Conservation (phyloP, 208 protist species). For the Leishmania aethiopica region DNA sequence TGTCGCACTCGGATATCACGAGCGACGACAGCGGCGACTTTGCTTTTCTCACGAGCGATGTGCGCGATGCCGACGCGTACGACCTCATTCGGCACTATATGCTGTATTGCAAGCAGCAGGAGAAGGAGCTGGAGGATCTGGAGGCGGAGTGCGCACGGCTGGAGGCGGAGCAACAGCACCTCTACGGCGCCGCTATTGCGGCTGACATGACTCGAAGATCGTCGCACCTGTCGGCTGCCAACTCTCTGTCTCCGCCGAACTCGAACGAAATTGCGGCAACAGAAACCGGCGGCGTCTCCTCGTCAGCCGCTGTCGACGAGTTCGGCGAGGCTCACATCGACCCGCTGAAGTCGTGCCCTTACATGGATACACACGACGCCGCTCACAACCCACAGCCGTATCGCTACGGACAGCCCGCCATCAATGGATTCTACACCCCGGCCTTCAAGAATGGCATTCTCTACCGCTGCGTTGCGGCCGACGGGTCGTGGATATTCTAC, state of each 20-base stretch:
- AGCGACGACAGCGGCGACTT: slow-evolving; percentile 53
- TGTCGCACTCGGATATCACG: slow-evolving; percentile 29
- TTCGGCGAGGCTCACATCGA: slow-evolving; percentile 58
- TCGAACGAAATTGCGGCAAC: slow-evolving; percentile 17
- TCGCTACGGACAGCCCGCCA: slow-evolving; percentile 29
- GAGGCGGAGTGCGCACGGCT: slow-evolving; percentile 19
- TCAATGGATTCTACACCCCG: slow-evolving; percentile 20
- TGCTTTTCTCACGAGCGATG: slow-evolving; percentile 25
- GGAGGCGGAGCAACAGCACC: slow-evolving; percentile 36
- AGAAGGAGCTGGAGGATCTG: slow-evolving; percentile 18
- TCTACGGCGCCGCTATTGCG: slow-evolving; percentile 14
- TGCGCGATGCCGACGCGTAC: slow-evolving; percentile 28
- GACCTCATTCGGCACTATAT: slow-evolving; percentile 37
- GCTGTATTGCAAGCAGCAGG: slow-evolving; percentile 39
- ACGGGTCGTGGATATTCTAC: slow-evolving; percentile 69
- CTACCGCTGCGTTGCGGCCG: slow-evolving; percentile 40
- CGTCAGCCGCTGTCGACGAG: slow-evolving; percentile 33
- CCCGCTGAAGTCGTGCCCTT: slow-evolving; percentile 31
- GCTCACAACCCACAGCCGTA: slow-evolving; percentile 3
- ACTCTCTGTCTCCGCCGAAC: slow-evolving; percentile 18
- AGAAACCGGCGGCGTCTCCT: slow-evolving; percentile 19
- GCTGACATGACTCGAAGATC: slow-evolving; percentile 20
- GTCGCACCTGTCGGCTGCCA: slow-evolving; percentile 5
- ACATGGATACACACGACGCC: slow-evolving; percentile 4
- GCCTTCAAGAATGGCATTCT: slow-evolving; percentile 47